phyloP scores from a whole-genome alignment of 768 basidiomycete species.

The Trametes gibbosa region DNA sequence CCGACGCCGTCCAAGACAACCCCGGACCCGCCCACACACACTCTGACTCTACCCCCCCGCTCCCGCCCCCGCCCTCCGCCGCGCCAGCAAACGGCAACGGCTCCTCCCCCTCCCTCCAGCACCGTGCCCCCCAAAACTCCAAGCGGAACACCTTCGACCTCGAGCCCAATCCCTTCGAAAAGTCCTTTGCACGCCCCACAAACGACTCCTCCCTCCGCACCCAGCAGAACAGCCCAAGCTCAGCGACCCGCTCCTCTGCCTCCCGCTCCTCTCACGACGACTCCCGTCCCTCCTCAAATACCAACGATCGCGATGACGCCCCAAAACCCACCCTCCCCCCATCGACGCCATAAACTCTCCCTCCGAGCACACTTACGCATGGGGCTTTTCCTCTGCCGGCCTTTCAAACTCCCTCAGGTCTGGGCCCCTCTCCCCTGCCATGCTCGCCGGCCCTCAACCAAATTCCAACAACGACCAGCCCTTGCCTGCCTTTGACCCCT shows the following conservation, averaged over 20 bases:
- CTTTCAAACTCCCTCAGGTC: constrained; percentile 80
- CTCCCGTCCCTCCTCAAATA: constrained; percentile 22
- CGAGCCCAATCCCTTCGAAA: constrained; percentile 70
- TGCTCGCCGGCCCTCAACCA: constrained; percentile 83
- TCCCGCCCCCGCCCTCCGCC: constrained; percentile 5
- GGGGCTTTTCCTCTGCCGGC: constrained; percentile 60
- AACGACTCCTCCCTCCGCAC: constrained; percentile 46
- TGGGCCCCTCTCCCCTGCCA: constrained; percentile 93
- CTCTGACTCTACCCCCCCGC: constrained; percentile 8
- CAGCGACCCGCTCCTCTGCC: constrained; percentile 28
- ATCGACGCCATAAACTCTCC: constrained; percentile 76
- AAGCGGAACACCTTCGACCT: constrained; percentile 37
- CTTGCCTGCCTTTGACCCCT: constrained; percentile 60
- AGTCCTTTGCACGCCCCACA: constrained; percentile 67
- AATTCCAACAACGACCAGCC: constrained; percentile 37
- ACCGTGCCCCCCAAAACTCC: constrained; percentile 20
- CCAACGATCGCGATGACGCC: constrained; percentile 28
- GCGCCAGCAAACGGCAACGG: constrained; percentile 3
- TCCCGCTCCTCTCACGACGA: constrained; percentile 27
- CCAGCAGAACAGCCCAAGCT: constrained; percentile 32
- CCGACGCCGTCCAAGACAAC: background rate
- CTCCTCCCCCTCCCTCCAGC: constrained; percentile 10
- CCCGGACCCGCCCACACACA: background rate
- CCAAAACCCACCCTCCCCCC: constrained; percentile 81
- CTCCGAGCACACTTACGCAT: constrained; percentile 50